Base-by-base conservation (phyloP, 225 moss, liverwort and hornwort genomes). In the Pleurozium schreberi region DNA sequence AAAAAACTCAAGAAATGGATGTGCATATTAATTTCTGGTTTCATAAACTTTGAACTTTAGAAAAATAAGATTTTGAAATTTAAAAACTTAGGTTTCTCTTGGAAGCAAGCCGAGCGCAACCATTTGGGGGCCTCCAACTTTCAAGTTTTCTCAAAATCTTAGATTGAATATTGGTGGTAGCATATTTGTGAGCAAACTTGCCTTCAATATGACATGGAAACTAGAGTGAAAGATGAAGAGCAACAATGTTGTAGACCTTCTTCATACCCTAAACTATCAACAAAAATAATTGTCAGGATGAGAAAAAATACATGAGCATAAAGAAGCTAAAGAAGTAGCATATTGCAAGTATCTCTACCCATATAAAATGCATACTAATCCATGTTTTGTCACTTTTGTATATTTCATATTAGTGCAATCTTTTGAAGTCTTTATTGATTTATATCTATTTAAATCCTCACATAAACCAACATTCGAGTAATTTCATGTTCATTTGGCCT, bases 391-490 rank as follows among this genome's bases (percentile, higher is more conserved):
- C 11, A 78, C 11, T 78, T 23, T 78, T 26, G 3, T 17, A 25
- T n/a, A n/a, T 26, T 38, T 15, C 10, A 10, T 14, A 9, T 3
- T 9, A 53, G n/a, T n/a, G n/a, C 2, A 52, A 14, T 36, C 52
- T 0, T 8, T 9, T 22, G 23, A 3, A 34, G 3, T 36, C 23
- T 53, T 22, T 52, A 52, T 5, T 76, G 13, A 52, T 36, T 76
- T 22, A 22, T 0, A 76, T 36, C 8, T 5, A 13, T 21, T 47
- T 76, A 22, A 36, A 23, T 6, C 22, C 8, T 53, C 23, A 53
- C 0, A 0, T 1, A 36, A 14, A 36, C 8, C 14, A 53, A 10
- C 4, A 36, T 2, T 14, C 5, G 34, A 5, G 14, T 34, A 21
- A 52, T 75, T 52, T 76, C 36, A 76, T 75, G 31, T 30, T 75